Percentiles rank a stretch among this genome's conserved stretches.
Evolutionary conservation across 2,329 filamentous ascomycete genomes (phyloP).

Genomic region (Alternaria angustiovoidea): DNA sequence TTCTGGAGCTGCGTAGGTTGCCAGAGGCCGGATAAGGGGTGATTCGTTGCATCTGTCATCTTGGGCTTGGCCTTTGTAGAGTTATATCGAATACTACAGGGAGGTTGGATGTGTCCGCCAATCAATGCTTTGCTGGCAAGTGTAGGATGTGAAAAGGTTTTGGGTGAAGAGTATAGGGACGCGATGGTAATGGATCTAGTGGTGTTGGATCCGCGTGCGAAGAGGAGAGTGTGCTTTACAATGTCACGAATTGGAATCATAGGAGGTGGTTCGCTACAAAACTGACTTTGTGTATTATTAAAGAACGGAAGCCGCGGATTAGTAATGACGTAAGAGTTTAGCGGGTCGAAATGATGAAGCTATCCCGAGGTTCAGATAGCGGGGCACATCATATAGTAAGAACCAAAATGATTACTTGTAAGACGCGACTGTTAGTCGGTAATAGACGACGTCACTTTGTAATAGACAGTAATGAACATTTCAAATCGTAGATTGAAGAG

Average conservation of each 20-base stretch:
- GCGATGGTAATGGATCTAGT: background rate
- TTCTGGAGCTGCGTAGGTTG: slow-evolving; percentile 59
- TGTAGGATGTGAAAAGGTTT: background rate
- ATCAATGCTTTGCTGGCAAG: background rate
- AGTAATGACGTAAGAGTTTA: slow-evolving; percentile 18
- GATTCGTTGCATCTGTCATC: slow-evolving; percentile 55
- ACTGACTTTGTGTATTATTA: too few relatives aligned
- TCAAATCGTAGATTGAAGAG: slow-evolving; percentile 35
- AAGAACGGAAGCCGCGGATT: slow-evolving; percentile 4
- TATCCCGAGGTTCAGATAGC: slow-evolving; percentile 18
- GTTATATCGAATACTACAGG: background rate
- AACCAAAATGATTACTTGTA: background rate
- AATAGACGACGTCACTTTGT: background rate
- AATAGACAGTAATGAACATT: slow-evolving; percentile 12
- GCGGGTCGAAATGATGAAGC: background rate
- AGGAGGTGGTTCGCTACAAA: background rate
- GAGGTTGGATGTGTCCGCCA: background rate
- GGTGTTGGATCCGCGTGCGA: background rate
- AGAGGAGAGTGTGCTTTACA: background rate
- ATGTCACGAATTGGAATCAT: background rate
- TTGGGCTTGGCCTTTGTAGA: slow-evolving; percentile 25
- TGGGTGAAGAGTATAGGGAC: background rate
- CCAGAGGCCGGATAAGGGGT: slow-evolving; percentile 60
- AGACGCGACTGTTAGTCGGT: background rate
- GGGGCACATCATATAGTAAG: background rate